Percentiles rank a stretch among this genome's conserved stretches.
phyloP scores from a whole-genome alignment of 805 yeast genomes.

The Candida hungchunana region DNA sequence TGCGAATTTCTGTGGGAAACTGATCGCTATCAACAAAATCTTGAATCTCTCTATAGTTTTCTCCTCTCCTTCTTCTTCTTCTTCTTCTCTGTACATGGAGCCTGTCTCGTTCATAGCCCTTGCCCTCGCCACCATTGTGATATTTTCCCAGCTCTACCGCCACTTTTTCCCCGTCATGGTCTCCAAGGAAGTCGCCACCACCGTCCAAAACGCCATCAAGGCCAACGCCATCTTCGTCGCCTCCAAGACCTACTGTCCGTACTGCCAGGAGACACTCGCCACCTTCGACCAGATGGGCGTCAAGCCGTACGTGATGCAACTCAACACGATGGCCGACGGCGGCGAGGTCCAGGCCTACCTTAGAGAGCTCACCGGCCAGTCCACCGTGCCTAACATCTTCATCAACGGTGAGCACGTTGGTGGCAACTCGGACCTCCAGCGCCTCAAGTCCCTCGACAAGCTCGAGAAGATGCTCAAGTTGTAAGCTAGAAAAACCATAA shows the following conservation, averaged over 20 bases:
- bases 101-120: too few relatives aligned
- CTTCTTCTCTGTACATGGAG: too few relatives aligned
- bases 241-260: slow-evolving; percentile 74
- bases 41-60: too few relatives aligned
- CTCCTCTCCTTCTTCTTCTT: too few relatives aligned
- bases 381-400: slow-evolving; percentile 90
- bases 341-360: slow-evolving; percentile 77
- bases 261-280: slow-evolving; percentile 44
- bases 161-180: too few relatives aligned
- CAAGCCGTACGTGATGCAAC: slow-evolving; percentile 43
- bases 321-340: slow-evolving; percentile 63
- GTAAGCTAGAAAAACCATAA: too few relatives aligned
- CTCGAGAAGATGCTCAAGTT: slow-evolving; percentile 40
- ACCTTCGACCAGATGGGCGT: slow-evolving; percentile 36
- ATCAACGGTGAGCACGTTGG: slow-evolving; percentile 92
- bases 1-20: neutral
- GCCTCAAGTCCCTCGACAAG: slow-evolving; percentile 57
- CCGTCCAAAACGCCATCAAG: slow-evolving; percentile 61
- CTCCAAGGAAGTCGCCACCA: slow-evolving; percentile 50
- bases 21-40: too few relatives aligned
- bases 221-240: slow-evolving; percentile 73
- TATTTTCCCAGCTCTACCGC: too few relatives aligned
- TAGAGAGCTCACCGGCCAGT: slow-evolving; percentile 75
- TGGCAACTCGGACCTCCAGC: slow-evolving; percentile 87
- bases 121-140: too few relatives aligned